These are phyloP conservation scores for Cordyceps cicadae DNA, from an alignment of 2,329 filamentous ascomycete genomes.

Conservation along the genomic window DNA sequence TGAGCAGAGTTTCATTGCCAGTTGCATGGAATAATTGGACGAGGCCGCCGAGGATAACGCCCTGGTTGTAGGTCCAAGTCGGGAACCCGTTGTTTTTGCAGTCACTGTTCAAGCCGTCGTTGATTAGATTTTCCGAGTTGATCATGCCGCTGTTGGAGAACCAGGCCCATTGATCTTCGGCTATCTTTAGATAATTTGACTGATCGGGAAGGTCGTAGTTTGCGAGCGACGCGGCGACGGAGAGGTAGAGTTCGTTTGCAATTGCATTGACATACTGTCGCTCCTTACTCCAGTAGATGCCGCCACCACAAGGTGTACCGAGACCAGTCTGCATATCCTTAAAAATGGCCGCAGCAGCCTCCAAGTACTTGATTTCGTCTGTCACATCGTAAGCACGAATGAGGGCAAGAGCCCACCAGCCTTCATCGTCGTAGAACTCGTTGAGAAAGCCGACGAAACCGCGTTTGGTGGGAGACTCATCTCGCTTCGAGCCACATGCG, in stretches of 20 bases:
- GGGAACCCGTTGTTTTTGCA: constrained; percentile 46
- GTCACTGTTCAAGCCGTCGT: constrained; percentile 40
- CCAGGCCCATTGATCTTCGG: constrained; percentile 45
- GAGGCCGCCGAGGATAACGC: constrained; percentile 47
- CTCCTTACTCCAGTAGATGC: constrained; percentile 50
- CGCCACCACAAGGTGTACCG: constrained; percentile 41
- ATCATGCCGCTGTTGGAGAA: constrained; percentile 44
- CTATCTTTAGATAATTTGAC: constrained; percentile 37
- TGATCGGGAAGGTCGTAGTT: constrained; percentile 32
- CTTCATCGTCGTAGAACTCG: constrained; percentile 51
- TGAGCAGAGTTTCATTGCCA: constrained; percentile 31
- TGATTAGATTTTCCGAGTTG: constrained; percentile 41
- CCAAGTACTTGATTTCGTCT: constrained; percentile 41
- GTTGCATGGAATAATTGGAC: constrained; percentile 43
- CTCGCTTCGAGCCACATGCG: constrained; percentile 10
- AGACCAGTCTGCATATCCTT: constrained; percentile 45
- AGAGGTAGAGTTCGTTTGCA: constrained; percentile 50
- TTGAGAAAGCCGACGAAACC: constrained; percentile 38
- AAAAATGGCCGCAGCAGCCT: constrained; percentile 45
- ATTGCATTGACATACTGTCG: constrained; percentile 45
- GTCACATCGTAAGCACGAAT: constrained; percentile 50
- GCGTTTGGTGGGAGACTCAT: constrained; percentile 25
- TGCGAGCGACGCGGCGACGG: constrained; percentile 44
- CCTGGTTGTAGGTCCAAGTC: constrained; percentile 51
- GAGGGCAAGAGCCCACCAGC: constrained; percentile 57